Evolutionary conservation across 352 stramenopile genomes (phyloP).

Genomic region (Pythium aquatile): DNA sequence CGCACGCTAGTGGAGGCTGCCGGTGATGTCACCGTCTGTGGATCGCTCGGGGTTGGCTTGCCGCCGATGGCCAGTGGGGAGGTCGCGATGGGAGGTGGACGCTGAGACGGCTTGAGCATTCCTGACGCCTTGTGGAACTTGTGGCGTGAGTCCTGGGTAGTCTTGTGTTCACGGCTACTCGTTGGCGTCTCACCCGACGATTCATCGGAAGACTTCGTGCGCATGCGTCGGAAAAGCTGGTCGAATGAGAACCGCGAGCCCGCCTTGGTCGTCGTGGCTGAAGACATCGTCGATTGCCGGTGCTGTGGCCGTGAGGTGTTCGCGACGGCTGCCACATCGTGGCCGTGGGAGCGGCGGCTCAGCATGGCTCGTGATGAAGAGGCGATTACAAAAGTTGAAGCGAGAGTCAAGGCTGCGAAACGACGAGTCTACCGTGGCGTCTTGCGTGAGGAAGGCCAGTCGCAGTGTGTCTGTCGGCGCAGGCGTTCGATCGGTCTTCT

Average conservation of each 20-base stretch:
- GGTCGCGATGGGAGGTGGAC: conserved; percentile 28
- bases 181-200: not conserved
- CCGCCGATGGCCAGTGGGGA: not conserved
- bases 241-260: conserved; percentile 25
- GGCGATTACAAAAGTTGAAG: not conserved
- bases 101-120: conserved; percentile 22
- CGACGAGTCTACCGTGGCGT: not conserved
- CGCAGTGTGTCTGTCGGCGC: not conserved
- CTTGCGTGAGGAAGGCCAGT: conserved; percentile 5
- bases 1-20: conserved; percentile 13
- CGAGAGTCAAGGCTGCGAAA: not conserved
- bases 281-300: not conserved
- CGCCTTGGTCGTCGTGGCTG: not conserved
- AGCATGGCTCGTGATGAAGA: not conserved
- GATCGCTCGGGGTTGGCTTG: not conserved
- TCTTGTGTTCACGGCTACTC: not conserved
- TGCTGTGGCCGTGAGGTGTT: not conserved
- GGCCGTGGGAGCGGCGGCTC: not conserved
- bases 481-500: not conserved
- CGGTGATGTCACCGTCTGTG: conserved; percentile 3
- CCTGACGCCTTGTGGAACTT: conserved; percentile 20
- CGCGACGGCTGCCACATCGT: not conserved
- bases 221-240: conserved; percentile 26
- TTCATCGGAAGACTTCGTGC: conserved; percentile 21
- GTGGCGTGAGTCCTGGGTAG: conserved; percentile 9